phyloP scores from a whole-genome alignment of 345 rosid genomes.

The Citrus inodora region DNA sequence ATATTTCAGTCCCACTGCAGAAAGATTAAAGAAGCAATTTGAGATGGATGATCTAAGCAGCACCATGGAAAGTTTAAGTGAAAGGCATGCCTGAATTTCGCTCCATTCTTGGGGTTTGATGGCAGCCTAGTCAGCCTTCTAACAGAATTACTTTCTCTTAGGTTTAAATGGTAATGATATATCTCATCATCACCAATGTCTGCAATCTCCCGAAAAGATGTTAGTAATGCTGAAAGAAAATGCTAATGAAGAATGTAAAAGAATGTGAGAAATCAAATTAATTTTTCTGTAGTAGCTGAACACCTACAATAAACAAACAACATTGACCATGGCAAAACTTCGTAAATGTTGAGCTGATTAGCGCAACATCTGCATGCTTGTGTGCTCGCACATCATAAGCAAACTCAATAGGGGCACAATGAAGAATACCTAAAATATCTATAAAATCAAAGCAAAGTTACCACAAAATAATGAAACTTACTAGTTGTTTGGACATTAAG shows the following conservation, averaged over 20 bases:
- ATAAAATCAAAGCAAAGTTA: not conserved
- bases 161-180: constrained; percentile 50
- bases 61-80: not conserved
- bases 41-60: not conserved
- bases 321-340: not conserved
- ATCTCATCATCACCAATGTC: constrained; percentile 59
- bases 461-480: constrained; percentile 28
- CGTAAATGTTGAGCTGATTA: not conserved
- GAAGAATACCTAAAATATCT: not conserved
- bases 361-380: not conserved
- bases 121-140: constrained; percentile 55
- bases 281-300: not conserved
- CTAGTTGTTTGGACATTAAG: constrained; percentile 74
- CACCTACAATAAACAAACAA: not conserved
- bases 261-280: not conserved
- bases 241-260: not conserved
- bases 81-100: constrained; percentile 58
- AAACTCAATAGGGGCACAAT: not conserved
- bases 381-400: not conserved
- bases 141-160: constrained; percentile 39
- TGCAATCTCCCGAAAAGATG: constrained; percentile 23
- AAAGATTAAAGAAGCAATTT: constrained; percentile 1
- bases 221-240: not conserved
- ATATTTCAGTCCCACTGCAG: constrained; percentile 75
- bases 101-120: constrained; percentile 69